A percentile compares a stretch with the other conserved stretches of the same genome.
These are phyloP conservation scores for Leccinum broughii DNA, from an alignment of 768 basidiomycete species.

Conservation along the genomic window DNA sequence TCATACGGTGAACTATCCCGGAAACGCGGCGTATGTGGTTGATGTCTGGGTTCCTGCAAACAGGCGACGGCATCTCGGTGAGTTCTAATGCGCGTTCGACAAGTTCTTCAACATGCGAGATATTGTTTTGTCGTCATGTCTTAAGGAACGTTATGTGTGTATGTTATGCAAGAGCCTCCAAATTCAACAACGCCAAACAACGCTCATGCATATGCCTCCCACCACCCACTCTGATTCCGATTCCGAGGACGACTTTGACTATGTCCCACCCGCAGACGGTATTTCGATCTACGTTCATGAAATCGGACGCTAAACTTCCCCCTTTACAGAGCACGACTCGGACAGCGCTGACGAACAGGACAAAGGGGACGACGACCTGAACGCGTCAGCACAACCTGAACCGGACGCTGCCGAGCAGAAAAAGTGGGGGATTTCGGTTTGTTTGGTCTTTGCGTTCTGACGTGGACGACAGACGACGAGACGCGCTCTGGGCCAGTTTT, in stretches of 20 bases:
- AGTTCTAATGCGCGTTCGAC: too few species aligned
- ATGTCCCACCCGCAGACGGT: conserved; percentile 55
- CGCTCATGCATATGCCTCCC: conserved; percentile 12
- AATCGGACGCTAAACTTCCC: background rate
- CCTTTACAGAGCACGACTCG: conserved; percentile 31
- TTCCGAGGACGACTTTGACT: conserved; percentile 65
- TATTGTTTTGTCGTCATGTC: conserved; percentile 10
- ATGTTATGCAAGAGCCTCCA: conserved; percentile 21
- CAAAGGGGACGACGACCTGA: conserved; percentile 30
- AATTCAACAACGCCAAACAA: conserved; percentile 33
- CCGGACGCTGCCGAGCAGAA: conserved; percentile 45
- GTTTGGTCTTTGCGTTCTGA: background rate
- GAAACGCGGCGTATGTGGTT: too few species aligned
- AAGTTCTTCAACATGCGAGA: conserved; percentile 26
- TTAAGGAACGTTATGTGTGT: background rate
- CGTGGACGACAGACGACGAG: conserved; percentile 47
- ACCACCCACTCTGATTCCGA: conserved; percentile 56
- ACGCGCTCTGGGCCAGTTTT: conserved; percentile 67
- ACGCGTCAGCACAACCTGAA: conserved; percentile 8
- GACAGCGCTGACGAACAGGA: conserved; percentile 41
- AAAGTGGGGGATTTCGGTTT: conserved; percentile 36
- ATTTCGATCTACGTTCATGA: background rate
- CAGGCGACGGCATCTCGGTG: conserved; percentile 43
- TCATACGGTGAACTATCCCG: too few species aligned
- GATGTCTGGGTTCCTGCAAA: conserved; percentile 42